A percentile compares a stretch with the other conserved stretches of the same genome.
Evolutionary conservation across 169 alveolate genomes (phyloP).

Genomic region (Plasmodium cynomolgi): DNA sequence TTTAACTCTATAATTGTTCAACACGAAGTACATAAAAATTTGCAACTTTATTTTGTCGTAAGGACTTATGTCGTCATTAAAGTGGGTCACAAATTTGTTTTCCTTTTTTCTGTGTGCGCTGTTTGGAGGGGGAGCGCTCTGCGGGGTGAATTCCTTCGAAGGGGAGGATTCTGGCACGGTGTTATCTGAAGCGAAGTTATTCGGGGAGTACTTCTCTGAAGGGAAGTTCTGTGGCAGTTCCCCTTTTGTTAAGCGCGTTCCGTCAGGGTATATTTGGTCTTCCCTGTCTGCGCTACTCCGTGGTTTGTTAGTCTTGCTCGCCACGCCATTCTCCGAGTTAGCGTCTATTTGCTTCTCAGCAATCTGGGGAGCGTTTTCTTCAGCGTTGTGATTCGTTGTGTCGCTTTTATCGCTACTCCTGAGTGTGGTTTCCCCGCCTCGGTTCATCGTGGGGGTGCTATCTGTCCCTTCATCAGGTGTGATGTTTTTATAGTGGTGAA

Average conservation of each 20-base stretch:
- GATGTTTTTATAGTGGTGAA: conserved; percentile 23
- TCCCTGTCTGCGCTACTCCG: background rate
- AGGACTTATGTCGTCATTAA: conserved; percentile 67
- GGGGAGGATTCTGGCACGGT: background rate
- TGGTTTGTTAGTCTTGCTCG: background rate
- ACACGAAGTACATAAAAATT: conserved; percentile 69
- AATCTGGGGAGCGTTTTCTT: background rate
- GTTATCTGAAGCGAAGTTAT: background rate
- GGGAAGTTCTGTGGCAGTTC: background rate
- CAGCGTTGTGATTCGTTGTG: background rate
- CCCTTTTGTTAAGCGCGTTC: background rate
- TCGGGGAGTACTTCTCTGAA: no score
- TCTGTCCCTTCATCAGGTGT: conserved; percentile 6
- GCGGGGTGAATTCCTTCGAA: background rate
- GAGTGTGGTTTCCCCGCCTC: background rate
- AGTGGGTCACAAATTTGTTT: conserved; percentile 28
- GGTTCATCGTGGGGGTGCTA: background rate
- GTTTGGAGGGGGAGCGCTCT: no score
- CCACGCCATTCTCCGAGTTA: background rate
- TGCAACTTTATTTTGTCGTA: conserved; percentile 62
- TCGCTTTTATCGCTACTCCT: background rate
- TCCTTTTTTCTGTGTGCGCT: conserved; percentile 9
- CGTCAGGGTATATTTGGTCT: background rate
- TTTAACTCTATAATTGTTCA: conserved; percentile 78
- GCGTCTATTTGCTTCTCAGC: background rate